phyloP scores from a whole-genome alignment of 2,329 filamentous ascomycete species.

The Mycosphaerella sp. region DNA sequence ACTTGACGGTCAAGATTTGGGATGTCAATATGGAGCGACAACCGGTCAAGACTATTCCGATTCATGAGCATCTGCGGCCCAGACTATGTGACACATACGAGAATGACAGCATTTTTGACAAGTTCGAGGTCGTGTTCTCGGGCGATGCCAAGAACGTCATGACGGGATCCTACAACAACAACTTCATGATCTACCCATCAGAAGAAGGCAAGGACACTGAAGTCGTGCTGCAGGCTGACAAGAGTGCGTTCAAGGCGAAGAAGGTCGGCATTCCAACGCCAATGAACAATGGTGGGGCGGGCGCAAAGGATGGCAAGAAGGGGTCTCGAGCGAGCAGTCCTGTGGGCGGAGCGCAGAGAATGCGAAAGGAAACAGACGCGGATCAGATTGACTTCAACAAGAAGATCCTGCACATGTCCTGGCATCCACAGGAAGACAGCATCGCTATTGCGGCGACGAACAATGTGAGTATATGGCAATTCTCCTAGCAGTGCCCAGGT shows the following conservation, averaged over 20 bases:
- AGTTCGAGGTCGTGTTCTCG: constrained; percentile 98
- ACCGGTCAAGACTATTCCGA: constrained; percentile 96
- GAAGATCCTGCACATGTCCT: constrained; percentile 99
- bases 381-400: constrained; percentile 99
- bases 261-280: constrained; percentile 97
- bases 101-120: constrained; percentile 99
- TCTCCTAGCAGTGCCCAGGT: neutral
- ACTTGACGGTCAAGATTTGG: constrained; percentile 99
- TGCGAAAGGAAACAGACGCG: constrained; percentile 98
- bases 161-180: constrained; percentile 99
- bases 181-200: constrained; percentile 99
- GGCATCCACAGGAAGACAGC: constrained; percentile 99
- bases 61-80: constrained; percentile 92
- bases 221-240: constrained; percentile 94
- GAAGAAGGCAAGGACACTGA: constrained; percentile 95
- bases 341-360: constrained; percentile 78
- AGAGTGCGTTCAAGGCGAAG: constrained; percentile 99
- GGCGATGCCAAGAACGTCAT: constrained; percentile 98
- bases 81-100: constrained; percentile 97
- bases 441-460: constrained; percentile 99
- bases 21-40: constrained; percentile 99
- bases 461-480: constrained; percentile 63
- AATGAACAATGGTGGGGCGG: constrained; percentile 68
- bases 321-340: constrained; percentile 84
- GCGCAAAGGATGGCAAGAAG: constrained; percentile 58